These are phyloP conservation scores for Trichoderma polysporum DNA, from an alignment of 2,329 filamentous ascomycete species.

Conservation along the genomic window DNA sequence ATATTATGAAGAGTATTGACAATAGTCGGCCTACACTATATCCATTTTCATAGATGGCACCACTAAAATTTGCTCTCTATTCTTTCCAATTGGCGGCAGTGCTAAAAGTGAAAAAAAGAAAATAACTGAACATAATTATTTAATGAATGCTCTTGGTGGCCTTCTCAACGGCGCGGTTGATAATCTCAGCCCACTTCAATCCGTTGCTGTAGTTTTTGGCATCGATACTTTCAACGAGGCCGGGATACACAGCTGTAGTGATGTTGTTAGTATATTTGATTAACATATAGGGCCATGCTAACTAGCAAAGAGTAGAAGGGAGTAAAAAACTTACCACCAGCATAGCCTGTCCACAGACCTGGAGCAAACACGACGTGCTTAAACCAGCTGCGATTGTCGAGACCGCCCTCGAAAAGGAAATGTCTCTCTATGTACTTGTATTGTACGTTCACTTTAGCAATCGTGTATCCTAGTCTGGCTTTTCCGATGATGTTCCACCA, in stretches of 20 bases:
- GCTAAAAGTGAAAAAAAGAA: neutral
- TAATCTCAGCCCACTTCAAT: slow-evolving; percentile 59
- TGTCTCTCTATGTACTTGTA: slow-evolving; percentile 82
- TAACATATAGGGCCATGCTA: neutral
- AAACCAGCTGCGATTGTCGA: slow-evolving; percentile 83
- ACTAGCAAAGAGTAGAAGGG: neutral
- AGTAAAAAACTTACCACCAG: slow-evolving; percentile 58
- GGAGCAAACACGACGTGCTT: slow-evolving; percentile 95
- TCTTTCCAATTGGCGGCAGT: neutral
- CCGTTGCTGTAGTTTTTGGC: slow-evolving; percentile 58
- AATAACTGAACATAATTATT: neutral
- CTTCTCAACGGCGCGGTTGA: slow-evolving; percentile 49
- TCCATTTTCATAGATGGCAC: neutral
- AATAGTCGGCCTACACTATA: neutral
- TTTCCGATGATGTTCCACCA: slow-evolving; percentile 78
- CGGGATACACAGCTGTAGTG: slow-evolving; percentile 57
- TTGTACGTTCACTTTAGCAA: slow-evolving; percentile 70
- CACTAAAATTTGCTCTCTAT: neutral
- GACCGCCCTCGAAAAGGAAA: slow-evolving; percentile 72
- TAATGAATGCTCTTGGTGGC: slow-evolving; percentile 44
- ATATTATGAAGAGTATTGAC: neutral
- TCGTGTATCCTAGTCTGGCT: slow-evolving; percentile 60
- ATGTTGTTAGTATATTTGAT: neutral
- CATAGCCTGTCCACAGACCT: slow-evolving; percentile 86
- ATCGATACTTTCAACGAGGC: slow-evolving; percentile 62